A percentile compares a stretch with the other conserved stretches of the same genome.
These are phyloP conservation scores for Panicum virgatum DNA, from an alignment of 202 grass and related monocot genomes.

Conservation along the genomic window DNA sequence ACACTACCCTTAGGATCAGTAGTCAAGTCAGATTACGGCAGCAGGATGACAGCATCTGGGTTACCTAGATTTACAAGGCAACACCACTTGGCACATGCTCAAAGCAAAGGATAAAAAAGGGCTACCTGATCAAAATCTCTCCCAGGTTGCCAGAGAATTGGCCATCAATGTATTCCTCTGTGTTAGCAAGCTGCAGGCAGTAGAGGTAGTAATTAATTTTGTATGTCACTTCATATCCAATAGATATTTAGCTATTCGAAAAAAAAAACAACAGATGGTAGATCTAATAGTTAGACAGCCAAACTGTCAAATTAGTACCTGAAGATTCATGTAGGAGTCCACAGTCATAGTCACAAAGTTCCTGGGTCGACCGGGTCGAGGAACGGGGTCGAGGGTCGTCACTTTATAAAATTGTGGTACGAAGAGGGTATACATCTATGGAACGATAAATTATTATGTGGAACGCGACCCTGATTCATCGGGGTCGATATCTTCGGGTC, in stretches of 20 bases:
- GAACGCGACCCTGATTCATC: too few relatives aligned
- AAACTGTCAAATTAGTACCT: too few relatives aligned
- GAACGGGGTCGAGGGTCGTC: too few relatives aligned
- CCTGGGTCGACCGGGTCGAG: too few relatives aligned
- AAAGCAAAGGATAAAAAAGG: background rate
- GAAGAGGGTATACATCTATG: too few relatives aligned
- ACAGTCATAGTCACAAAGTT: too few relatives aligned
- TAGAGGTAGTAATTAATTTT: background rate
- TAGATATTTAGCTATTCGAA: background rate
- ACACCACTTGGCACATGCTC: background rate
- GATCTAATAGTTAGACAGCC: too few relatives aligned
- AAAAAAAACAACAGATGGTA: background rate
- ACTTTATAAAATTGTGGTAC: too few relatives aligned
- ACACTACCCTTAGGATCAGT: background rate
- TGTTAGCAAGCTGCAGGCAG: conserved; percentile 65
- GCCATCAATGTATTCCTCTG: conserved; percentile 86
- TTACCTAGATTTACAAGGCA: background rate
- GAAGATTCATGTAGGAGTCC: too few relatives aligned
- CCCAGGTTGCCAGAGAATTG: conserved; percentile 81
- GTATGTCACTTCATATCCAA: background rate
- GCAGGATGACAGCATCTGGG: background rate
- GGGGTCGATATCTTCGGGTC: too few relatives aligned
- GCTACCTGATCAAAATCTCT: conserved; percentile 85
- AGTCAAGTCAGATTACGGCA: background rate
- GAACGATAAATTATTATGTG: too few relatives aligned